These are phyloP conservation scores for Fennellomyces sp. DNA, from an alignment of 371 early-diverging fungal species.

Conservation along the genomic window DNA sequence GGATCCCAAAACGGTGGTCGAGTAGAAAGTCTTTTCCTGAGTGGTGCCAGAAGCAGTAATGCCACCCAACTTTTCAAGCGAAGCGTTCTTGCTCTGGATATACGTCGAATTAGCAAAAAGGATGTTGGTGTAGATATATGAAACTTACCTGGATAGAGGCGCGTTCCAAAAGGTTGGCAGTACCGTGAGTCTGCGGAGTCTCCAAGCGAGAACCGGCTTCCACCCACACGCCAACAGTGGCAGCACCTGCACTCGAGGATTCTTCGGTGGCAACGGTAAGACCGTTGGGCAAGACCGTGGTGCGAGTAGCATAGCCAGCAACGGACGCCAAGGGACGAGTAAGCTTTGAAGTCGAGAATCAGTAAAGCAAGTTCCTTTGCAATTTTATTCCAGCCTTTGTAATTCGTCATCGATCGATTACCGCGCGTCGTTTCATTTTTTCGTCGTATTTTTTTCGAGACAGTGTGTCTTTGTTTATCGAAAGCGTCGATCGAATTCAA, in stretches of 20 bases:
- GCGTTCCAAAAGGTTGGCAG: conserved; percentile 95
- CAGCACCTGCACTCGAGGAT: conserved; percentile 83
- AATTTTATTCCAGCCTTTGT: not conserved
- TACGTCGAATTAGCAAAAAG: no score
- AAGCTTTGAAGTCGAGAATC: conserved; percentile 12
- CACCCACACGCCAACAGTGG: conserved; percentile 96
- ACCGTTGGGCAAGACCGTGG: conserved; percentile 86
- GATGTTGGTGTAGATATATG: not conserved
- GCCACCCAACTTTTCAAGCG: conserved; percentile 88
- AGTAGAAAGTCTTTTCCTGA: conserved; percentile 94
- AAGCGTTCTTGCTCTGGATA: conserved; percentile 19
- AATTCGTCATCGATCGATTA: not conserved
- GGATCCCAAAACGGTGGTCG: conserved; percentile 80
- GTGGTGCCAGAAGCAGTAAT: conserved; percentile 92
- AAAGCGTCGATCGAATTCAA: not conserved
- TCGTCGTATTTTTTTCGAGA: no score
- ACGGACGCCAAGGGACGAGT: conserved; percentile 24
- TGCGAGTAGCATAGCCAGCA: conserved; percentile 59
- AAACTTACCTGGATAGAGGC: conserved; percentile 90
- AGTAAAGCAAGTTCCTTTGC: not conserved
- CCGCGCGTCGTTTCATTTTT: not conserved
- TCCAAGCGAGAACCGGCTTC: conserved; percentile 93
- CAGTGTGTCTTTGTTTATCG: no score
- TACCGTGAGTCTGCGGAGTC: conserved; percentile 83
- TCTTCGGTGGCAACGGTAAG: conserved; percentile 91